A percentile compares a stretch with the other conserved stretches of the same genome.
These are phyloP conservation scores for Sphaerulina vaccinii DNA, from an alignment of 2,329 filamentous ascomycete species.

Conservation along the genomic window DNA sequence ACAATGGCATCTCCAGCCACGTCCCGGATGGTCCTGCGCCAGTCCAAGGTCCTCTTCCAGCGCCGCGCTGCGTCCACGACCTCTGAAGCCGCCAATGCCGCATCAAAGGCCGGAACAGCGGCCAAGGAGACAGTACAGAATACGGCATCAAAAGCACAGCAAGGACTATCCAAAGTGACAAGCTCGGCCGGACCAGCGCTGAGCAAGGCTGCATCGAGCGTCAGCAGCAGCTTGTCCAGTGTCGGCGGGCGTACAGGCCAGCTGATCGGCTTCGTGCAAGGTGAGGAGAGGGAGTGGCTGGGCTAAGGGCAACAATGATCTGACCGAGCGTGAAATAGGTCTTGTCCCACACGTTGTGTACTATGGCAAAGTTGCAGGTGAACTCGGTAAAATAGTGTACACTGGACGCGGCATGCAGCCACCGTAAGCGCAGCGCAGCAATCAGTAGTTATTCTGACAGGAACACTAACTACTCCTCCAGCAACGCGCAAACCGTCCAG, in stretches of 20 bases:
- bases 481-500: conserved; percentile 79
- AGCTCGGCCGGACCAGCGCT: conserved; percentile 77
- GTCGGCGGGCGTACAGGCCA: conserved; percentile 81
- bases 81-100: conserved; percentile 47
- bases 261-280: conserved; percentile 76
- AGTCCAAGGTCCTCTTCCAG: conserved; percentile 44
- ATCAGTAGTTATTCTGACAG: conserved; percentile 23
- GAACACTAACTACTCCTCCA: conserved; percentile 40
- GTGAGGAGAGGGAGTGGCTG: conserved; percentile 53
- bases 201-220: conserved; percentile 67
- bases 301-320: not conserved
- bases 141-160: conserved; percentile 62
- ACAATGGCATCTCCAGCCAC: conserved; percentile 49
- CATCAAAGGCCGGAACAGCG: conserved; percentile 38
- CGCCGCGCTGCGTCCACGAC: conserved; percentile 52
- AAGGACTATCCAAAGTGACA: conserved; percentile 79
- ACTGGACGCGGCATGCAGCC: conserved; percentile 86
- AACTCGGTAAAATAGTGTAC: conserved; percentile 85
- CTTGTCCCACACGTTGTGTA: conserved; percentile 84
- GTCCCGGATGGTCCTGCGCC: conserved; percentile 47
- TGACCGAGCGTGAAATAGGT: conserved; percentile 54
- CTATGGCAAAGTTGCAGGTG: conserved; percentile 85
- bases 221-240: conserved; percentile 66
- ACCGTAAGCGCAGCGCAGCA: conserved; percentile 68
- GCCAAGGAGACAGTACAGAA: conserved; percentile 47